Percentiles rank a stretch among this genome's conserved stretches.
phyloP scores from a whole-genome alignment of 306 rosid species.

The Castanea mollissima region DNA sequence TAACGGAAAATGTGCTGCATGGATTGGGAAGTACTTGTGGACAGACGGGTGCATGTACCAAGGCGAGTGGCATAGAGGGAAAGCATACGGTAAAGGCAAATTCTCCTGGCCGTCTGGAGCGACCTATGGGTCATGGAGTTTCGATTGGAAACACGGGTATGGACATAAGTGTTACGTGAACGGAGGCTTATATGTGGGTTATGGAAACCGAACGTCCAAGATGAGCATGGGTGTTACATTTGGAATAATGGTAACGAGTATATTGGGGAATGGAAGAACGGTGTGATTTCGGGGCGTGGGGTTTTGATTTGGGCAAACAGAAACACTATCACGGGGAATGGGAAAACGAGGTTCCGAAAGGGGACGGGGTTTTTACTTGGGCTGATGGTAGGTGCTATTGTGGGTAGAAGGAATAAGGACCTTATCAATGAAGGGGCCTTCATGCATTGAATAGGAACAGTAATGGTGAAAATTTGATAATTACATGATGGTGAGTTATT shows the following conservation, averaged over 20 bases:
- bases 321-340: slow-evolving; percentile 38
- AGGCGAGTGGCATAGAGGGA: slow-evolving; percentile 48
- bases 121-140: slow-evolving; percentile 36
- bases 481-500: slow-evolving; percentile 60
- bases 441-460: slow-evolving; percentile 40
- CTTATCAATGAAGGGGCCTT: slow-evolving; percentile 56
- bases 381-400: slow-evolving; percentile 71
- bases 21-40: slow-evolving; percentile 44
- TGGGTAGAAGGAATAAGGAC: slow-evolving; percentile 68
- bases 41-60: slow-evolving; percentile 50
- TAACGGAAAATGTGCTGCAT: slow-evolving; percentile 28
- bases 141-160: slow-evolving; percentile 37
- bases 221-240: slow-evolving; percentile 42
- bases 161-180: slow-evolving; percentile 41
- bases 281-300: slow-evolving; percentile 36
- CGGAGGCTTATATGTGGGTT: slow-evolving; percentile 42
- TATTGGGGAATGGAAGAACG: slow-evolving; percentile 39
- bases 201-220: slow-evolving; percentile 42
- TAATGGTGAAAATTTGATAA: slow-evolving; percentile 32
- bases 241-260: slow-evolving; percentile 53
- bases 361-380: slow-evolving; percentile 45
- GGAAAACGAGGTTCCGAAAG: slow-evolving; percentile 44
- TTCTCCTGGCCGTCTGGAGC: slow-evolving; percentile 54
- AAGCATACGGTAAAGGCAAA: slow-evolving; percentile 34
- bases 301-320: slow-evolving; percentile 39